phyloP scores from a whole-genome alignment of 2,329 filamentous ascomycete species.

The Xylariaceae sp. region DNA sequence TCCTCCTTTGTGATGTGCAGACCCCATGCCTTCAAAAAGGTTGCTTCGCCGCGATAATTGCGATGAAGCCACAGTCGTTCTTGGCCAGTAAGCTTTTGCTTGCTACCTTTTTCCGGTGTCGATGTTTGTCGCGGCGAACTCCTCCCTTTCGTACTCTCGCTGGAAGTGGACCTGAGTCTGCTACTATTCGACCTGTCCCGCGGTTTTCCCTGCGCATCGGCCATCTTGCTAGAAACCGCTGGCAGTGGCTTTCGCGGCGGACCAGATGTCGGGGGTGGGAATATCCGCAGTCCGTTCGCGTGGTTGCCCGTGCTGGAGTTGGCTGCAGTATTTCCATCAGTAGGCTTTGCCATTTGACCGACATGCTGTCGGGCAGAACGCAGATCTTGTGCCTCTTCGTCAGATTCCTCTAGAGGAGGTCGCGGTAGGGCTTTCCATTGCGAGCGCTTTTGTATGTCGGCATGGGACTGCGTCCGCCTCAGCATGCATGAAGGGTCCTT shows the following conservation, averaged over 20 bases:
- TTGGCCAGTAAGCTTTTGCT: slow-evolving; percentile 14
- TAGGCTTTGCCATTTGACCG: not conserved
- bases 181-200: slow-evolving; percentile 6
- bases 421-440: slow-evolving; percentile 11
- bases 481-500: slow-evolving; percentile 4
- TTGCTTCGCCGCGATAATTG: slow-evolving; percentile 25
- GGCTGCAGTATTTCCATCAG: not conserved
- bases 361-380: not conserved
- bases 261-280: slow-evolving; percentile 1
- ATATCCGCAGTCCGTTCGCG: slow-evolving; percentile 3
- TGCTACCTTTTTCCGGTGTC: not conserved
- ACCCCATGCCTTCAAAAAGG: slow-evolving; percentile 24
- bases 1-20: slow-evolving; percentile 18
- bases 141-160: slow-evolving; percentile 1
- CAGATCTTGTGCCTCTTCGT: not conserved
- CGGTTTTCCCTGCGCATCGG: slow-evolving; percentile 6
- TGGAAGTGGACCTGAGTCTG: not conserved
- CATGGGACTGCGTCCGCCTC: slow-evolving; percentile 19
- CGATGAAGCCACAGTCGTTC: slow-evolving; percentile 24
- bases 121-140: slow-evolving; percentile 2
- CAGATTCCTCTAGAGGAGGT: slow-evolving; percentile 1
- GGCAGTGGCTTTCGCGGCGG: slow-evolving; percentile 6
- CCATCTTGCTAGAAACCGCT: slow-evolving; percentile 7
- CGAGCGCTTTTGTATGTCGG: slow-evolving; percentile 11
- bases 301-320: not conserved